Base-by-base conservation (phyloP, 1,139 yeast genomes). In the Zygosaccharomyces pseudobailii region DNA sequence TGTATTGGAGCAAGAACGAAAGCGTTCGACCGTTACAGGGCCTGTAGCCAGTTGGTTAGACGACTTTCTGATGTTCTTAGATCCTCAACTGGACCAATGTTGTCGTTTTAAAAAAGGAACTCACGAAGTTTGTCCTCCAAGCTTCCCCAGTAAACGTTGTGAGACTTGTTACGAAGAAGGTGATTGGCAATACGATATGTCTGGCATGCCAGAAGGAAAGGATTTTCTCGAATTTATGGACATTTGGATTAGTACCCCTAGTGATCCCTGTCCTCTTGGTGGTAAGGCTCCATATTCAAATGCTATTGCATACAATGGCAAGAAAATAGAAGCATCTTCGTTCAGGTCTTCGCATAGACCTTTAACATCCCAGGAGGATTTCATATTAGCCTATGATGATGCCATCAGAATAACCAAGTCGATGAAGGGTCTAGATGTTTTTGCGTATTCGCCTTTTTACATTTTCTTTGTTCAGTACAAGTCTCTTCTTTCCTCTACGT, bases 11-110 rank as follows among this genome's bases (percentile, higher is more conserved):
- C 94, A 87, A 63, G 98, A 92, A 62, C 78, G 85, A 47, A 79
- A 82, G 53, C 70, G 96, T 40, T 72, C 82, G 0, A 83, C 84
- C 9, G 74, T 92, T 40, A 76, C 78, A 1, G 94, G 87, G 42
- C 96, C 97, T 0, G 79, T 88, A 2, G 82, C 96, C 1, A 84
- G 85, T 58, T 92, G 97, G 97, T 71, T 89, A 44, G 98, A 92
- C 66, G 97, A 92, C 62, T 90, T 80, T 62, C 73, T 92, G 54
- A 76, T 82, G 41, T 92, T 94, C 86, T 70, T 90, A 51, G 89
- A 89, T 61, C 98, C 98, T 0, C 78, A 78, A 39, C 72, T 90
- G 45, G 94, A 84, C 55, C 85, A 86, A 56, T 92, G 98, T 67
- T 92, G 97, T 61, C 72, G 95, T 25, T 71, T 81, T 34, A 76